Conservation (phyloP, 768 basidiomycete genomes). For the Termitomyces sp. region DNA sequence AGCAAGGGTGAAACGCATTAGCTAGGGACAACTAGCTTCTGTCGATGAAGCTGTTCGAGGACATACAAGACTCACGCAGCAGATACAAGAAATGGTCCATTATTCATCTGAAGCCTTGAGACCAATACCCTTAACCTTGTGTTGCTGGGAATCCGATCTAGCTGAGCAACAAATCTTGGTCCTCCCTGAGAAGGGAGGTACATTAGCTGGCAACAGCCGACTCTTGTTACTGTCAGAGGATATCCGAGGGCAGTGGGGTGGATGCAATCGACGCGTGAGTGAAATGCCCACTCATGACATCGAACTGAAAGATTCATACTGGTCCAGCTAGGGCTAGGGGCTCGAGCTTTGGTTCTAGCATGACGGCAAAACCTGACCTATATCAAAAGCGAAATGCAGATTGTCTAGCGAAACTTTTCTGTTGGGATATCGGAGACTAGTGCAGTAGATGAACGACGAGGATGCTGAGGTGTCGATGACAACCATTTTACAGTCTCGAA, state of each 20-base stretch:
- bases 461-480: not conserved
- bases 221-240: not conserved
- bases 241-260: not conserved
- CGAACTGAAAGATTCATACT: not conserved
- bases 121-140: too few relatives aligned
- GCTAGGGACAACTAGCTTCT: not conserved
- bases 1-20: not conserved
- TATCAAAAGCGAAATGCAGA: not conserved
- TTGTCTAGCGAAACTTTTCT: not conserved
- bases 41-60: not conserved
- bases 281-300: not conserved
- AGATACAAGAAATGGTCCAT: not conserved
- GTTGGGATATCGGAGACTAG: not conserved
- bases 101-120: not conserved
- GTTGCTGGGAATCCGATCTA: not conserved
- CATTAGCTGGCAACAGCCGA: not conserved
- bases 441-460: not conserved
- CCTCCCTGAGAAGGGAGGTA: not conserved
- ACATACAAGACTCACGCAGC: not conserved
- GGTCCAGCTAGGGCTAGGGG: not conserved
- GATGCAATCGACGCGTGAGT: not conserved
- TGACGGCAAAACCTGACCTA: not conserved
- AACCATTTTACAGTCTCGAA: too few relatives aligned
- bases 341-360: not conserved
- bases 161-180: not conserved